Evolutionary conservation across 1,284 basidiomycete species (phyloP).

Genomic region (Omphalotus olearius): DNA sequence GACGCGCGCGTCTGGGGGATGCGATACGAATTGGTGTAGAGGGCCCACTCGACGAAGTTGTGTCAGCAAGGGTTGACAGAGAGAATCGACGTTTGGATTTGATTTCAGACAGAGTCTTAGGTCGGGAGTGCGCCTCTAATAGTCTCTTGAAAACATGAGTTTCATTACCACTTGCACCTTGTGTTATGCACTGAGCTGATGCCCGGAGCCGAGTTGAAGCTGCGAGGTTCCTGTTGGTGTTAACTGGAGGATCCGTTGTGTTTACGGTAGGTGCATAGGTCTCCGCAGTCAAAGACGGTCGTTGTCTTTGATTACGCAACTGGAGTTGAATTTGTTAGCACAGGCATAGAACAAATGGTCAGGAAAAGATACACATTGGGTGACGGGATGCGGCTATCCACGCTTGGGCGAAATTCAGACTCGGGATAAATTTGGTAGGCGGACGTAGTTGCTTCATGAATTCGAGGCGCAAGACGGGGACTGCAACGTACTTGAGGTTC

Average conservation of each 20-base stretch:
- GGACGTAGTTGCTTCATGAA: too few relatives aligned
- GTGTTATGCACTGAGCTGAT: too few relatives aligned
- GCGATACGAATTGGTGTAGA: slow-evolving; percentile 16
- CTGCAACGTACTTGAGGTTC: too few relatives aligned
- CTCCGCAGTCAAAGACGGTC: slow-evolving; percentile 15
- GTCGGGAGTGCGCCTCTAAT: slow-evolving; percentile 25
- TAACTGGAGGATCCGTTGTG: too few relatives aligned
- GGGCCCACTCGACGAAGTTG: slow-evolving; percentile 11
- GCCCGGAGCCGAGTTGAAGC: too few relatives aligned
- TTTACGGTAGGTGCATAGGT: slow-evolving; percentile 14
- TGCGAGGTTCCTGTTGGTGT: too few relatives aligned
- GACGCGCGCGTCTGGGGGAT: slow-evolving; percentile 8
- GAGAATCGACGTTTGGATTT: slow-evolving; percentile 32
- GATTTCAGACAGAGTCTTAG: slow-evolving; percentile 30
- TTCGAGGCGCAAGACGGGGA: too few relatives aligned
- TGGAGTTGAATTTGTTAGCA: background rate
- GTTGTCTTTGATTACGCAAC: slow-evolving; percentile 10
- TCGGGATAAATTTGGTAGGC: too few relatives aligned
- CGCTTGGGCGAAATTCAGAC: too few relatives aligned
- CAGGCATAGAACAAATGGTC: background rate
- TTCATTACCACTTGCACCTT: too few relatives aligned
- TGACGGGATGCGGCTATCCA: too few relatives aligned
- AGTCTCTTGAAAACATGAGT: slow-evolving; percentile 16
- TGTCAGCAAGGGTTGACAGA: slow-evolving; percentile 22
- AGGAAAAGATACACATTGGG: background rate